Percentiles rank a stretch among this genome's conserved stretches.
Evolutionary conservation across 2,329 filamentous ascomycete species (phyloP).

Genomic region (Biscogniauxia mediterranea): DNA sequence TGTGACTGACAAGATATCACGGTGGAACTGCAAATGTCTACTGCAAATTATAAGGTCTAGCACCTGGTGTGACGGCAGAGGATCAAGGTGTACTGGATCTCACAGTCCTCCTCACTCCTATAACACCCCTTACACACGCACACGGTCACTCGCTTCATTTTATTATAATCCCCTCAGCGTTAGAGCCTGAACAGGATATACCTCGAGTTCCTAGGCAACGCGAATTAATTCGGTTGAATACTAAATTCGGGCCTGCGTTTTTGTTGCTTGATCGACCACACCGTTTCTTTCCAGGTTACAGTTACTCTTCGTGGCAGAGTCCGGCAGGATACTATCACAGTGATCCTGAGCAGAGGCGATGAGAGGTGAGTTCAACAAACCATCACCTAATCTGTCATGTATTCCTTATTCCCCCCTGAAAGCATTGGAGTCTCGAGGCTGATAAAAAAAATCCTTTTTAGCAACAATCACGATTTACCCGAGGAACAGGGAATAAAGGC

Average conservation of each 20-base stretch:
- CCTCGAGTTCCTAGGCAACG: not conserved
- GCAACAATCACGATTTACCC: not conserved
- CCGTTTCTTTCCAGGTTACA: too few species aligned
- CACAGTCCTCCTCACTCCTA: conserved; percentile 1
- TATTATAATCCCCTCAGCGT: not conserved
- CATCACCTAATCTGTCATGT: not conserved
- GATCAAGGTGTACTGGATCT: conserved; percentile 5
- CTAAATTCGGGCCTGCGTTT: too few species aligned
- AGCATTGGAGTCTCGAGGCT: not conserved
- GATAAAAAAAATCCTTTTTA: not conserved
- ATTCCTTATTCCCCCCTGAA: not conserved
- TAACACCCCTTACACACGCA: conserved; percentile 2
- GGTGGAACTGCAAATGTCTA: not conserved
- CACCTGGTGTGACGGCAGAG: conserved; percentile 3
- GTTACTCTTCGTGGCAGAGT: too few species aligned
- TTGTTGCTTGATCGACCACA: too few species aligned
- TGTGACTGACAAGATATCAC: not conserved
- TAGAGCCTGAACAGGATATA: too few species aligned
- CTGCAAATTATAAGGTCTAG: not conserved
- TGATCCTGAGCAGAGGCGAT: too few species aligned
- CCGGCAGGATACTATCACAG: too few species aligned
- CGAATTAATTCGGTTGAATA: not conserved
- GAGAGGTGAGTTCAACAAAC: not conserved
- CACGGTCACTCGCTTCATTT: not conserved
- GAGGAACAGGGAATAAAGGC: not conserved